Percentiles rank a stretch among this genome's conserved stretches.
phyloP scores from a whole-genome alignment of 2,329 filamentous ascomycete species.

The Fusarium heterosporum region DNA sequence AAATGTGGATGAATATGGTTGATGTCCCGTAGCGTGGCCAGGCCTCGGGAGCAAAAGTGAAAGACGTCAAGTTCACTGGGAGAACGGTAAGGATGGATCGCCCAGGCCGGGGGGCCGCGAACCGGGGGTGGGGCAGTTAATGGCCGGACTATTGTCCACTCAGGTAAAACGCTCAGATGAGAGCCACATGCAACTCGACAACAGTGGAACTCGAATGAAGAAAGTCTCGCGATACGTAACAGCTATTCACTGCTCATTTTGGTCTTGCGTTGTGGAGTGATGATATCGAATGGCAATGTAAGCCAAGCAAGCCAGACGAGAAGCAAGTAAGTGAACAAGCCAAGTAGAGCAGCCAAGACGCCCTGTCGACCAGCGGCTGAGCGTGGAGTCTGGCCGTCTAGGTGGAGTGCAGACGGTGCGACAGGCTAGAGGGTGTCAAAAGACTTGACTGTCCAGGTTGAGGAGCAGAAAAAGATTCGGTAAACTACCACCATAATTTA shows the following conservation, averaged over 20 bases:
- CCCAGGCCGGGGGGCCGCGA: constrained; percentile 45
- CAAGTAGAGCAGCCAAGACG: constrained; percentile 25
- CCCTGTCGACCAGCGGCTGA: constrained; percentile 36
- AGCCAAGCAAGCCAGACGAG: background rate
- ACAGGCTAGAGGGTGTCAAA: too few relatives aligned
- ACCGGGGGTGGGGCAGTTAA: constrained; percentile 46
- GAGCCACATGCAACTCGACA: constrained; percentile 36
- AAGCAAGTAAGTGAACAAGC: constrained; percentile 14
- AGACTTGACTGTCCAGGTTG: too few relatives aligned
- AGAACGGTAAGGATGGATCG: constrained; percentile 42
- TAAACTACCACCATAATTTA: too few relatives aligned
- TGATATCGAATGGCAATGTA: background rate
- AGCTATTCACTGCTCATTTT: background rate
- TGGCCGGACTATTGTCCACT: constrained; percentile 40
- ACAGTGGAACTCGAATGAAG: constrained; percentile 18
- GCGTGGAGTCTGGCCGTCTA: constrained; percentile 30
- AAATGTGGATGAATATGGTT: constrained; percentile 34
- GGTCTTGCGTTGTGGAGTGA: background rate
- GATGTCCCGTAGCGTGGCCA: constrained; percentile 36
- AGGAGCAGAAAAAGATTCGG: too few relatives aligned
- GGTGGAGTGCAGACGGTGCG: constrained; percentile 38
- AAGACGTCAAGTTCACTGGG: constrained; percentile 47
- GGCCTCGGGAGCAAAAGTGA: constrained; percentile 46
- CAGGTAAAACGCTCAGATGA: constrained; percentile 44
- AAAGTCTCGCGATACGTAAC: constrained; percentile 1